A percentile compares a stretch with the other conserved stretches of the same genome.
Evolutionary conservation across 2,329 filamentous ascomycete species (phyloP).

Genomic region (Fusarium proliferatum): DNA sequence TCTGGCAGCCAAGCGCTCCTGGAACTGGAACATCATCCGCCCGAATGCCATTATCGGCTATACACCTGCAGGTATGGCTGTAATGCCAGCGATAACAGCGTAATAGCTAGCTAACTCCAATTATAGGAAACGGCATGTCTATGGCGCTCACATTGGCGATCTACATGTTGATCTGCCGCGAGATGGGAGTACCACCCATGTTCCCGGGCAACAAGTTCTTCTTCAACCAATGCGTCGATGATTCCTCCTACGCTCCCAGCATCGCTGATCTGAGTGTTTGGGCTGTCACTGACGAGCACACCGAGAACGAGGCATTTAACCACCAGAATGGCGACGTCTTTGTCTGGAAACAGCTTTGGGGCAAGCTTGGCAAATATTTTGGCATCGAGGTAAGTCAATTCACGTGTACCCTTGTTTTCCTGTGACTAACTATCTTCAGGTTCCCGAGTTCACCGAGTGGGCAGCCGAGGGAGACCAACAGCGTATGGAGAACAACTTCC

Average conservation of each 20-base stretch:
- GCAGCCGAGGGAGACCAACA: conserved; percentile 22
- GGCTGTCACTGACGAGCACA: conserved; percentile 14
- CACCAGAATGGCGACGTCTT: conserved; percentile 26
- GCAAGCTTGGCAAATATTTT: conserved; percentile 4
- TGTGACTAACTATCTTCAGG: neutral
- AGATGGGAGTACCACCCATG: conserved; percentile 15
- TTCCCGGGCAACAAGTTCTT: conserved; percentile 35
- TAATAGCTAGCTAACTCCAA: neutral
- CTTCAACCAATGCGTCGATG: conserved; percentile 18
- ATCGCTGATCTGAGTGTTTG: conserved; percentile 26
- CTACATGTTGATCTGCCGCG: conserved; percentile 27
- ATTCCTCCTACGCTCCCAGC: conserved; percentile 28
- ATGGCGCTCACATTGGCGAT: conserved; percentile 28
- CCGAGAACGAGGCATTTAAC: conserved; percentile 29
- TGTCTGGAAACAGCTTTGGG: conserved; percentile 25
- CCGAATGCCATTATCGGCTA: conserved; percentile 34
- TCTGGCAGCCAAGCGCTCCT: conserved; percentile 20
- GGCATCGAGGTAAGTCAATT: conserved; percentile 3
- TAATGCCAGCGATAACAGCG: neutral
- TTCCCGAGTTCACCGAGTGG: conserved; percentile 22
- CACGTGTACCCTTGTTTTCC: no score
- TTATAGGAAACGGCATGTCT: conserved; percentile 28
- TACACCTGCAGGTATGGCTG: conserved; percentile 13
- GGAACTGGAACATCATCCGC: conserved; percentile 33
- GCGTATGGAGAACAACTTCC: conserved; percentile 29